Evolutionary conservation across 257 asterid species (phyloP).

Genomic region (Solanum ossicruentum): DNA sequence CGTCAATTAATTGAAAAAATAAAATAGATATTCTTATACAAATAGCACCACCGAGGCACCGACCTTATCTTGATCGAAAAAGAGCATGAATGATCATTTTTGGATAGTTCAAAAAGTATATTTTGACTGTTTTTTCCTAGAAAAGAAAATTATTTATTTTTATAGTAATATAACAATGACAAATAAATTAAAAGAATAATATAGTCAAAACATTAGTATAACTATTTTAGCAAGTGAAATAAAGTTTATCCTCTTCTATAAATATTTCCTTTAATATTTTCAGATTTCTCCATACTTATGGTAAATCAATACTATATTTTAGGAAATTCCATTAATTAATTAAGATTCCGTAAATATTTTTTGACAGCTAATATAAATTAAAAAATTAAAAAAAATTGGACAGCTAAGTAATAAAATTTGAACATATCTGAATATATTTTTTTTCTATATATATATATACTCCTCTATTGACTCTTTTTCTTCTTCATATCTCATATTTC

Average conservation of each 20-base stretch:
- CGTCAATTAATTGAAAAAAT: neutral
- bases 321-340: neutral
- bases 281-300: neutral
- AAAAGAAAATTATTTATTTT: neutral
- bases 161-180: neutral
- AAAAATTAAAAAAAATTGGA: neutral
- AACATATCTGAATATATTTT: neutral
- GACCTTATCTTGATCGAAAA: neutral
- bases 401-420: neutral
- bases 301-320: neutral
- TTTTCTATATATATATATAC: slow-evolving; percentile 28
- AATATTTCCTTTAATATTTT: neutral
- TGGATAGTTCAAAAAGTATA: neutral
- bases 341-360: neutral
- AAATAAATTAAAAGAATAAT: neutral
- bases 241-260: neutral
- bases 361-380: neutral
- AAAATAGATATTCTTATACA: neutral
- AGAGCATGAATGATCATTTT: neutral
- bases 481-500: neutral
- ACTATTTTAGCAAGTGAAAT: neutral
- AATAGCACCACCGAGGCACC: no score
- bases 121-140: neutral
- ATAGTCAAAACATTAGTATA: neutral
- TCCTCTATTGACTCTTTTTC: neutral